phyloP scores from a whole-genome alignment of 1,284 basidiomycete genomes.

The Tilletia indica region DNA sequence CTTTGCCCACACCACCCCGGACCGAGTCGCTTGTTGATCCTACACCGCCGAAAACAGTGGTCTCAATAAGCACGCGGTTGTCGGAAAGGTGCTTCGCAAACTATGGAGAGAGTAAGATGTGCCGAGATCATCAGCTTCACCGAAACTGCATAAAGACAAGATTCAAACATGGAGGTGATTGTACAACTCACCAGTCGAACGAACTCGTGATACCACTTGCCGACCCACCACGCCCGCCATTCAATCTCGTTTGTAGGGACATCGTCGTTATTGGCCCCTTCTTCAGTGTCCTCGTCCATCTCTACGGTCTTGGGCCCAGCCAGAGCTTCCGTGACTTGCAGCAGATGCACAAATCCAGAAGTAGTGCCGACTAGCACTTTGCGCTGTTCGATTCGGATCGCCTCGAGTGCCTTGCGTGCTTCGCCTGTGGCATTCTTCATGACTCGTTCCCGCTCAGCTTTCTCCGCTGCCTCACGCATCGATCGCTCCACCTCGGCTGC shows the following conservation, averaged over 20 bases:
- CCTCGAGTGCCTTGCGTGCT: slow-evolving; percentile 36
- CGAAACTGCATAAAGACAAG: neutral
- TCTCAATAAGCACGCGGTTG: slow-evolving; percentile 37
- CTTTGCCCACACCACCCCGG: slow-evolving; percentile 4
- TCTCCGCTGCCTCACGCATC: slow-evolving; percentile 15
- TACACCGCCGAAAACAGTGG: slow-evolving; percentile 34
- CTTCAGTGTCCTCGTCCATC: neutral
- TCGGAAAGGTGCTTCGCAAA: slow-evolving; percentile 39
- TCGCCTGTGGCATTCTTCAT: slow-evolving; percentile 29
- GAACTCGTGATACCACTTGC: slow-evolving; percentile 43
- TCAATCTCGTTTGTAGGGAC: slow-evolving; percentile 18
- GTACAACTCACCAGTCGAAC: slow-evolving; percentile 23
- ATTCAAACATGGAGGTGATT: neutral
- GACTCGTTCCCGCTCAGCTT: slow-evolving; percentile 22
- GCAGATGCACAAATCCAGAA: slow-evolving; percentile 32
- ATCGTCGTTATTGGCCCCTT: slow-evolving; percentile 6
- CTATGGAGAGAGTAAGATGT: neutral
- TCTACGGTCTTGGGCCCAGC: neutral
- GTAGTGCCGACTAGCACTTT: slow-evolving; percentile 45
- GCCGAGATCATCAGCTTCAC: neutral
- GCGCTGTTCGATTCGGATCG: slow-evolving; percentile 49
- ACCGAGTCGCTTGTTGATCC: neutral
- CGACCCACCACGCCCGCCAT: slow-evolving; percentile 50
- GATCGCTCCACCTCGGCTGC: slow-evolving; percentile 8
- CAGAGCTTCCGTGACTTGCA: slow-evolving; percentile 3